Percentiles rank a stretch among this genome's conserved stretches.
phyloP scores from a whole-genome alignment of 2,329 filamentous ascomycete genomes.

The Aureobasidium melanogenum region DNA sequence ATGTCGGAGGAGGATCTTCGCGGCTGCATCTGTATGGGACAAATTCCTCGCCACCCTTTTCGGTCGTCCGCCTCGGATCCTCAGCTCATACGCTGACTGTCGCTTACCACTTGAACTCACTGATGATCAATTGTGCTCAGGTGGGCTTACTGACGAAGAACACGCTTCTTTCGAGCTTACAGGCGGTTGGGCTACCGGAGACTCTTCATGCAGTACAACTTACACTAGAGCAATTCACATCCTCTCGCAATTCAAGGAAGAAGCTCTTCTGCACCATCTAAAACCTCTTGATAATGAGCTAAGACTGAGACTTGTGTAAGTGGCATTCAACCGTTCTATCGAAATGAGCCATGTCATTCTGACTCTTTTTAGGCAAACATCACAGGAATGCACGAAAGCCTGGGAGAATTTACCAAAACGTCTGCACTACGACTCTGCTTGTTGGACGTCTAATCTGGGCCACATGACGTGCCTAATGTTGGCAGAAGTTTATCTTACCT shows the following conservation, averaged over 20 bases:
- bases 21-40: conserved; percentile 14
- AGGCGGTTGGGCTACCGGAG: conserved; percentile 10
- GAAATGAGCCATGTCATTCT: neutral
- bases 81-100: conserved; percentile 11
- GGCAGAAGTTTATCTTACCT: conserved; percentile 15
- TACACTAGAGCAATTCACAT: conserved; percentile 4
- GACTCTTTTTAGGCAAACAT: neutral
- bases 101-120: conserved; percentile 13
- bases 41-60: conserved; percentile 17
- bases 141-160: neutral
- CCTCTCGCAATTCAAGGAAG: neutral
- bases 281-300: neutral
- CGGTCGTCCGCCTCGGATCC: conserved; percentile 17
- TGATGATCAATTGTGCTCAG: conserved; percentile 9
- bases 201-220: neutral
- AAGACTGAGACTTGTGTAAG: neutral
- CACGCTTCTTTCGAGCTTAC: neutral
- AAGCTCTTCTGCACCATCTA: neutral
- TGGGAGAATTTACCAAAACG: neutral
- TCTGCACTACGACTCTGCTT: conserved; percentile 15
- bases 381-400: neutral
- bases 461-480: conserved; percentile 13
- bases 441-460: conserved; percentile 15
- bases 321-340: neutral
- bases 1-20: conserved; percentile 10